Base-by-base conservation (phyloP, 1,284 basidiomycete species). In the Waitea zeae region DNA sequence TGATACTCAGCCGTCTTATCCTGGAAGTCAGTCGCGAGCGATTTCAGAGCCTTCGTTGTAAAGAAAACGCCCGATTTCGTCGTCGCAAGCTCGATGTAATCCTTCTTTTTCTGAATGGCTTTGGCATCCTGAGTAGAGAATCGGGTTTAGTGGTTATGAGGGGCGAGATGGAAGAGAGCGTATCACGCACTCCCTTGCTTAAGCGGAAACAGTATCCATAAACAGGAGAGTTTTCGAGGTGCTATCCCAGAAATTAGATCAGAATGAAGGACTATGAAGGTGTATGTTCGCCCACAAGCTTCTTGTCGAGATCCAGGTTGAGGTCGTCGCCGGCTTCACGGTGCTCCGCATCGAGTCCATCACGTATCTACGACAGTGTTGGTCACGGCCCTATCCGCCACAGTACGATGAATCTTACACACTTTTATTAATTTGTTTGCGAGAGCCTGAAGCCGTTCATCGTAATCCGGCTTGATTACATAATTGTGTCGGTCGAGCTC, bases 201-300 rank as follows among this genome's bases (percentile, higher is more conserved):
- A 98, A 57, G 15, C 95, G 64, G 57, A 98, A 84, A 47, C 86
- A 92, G 51, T 97, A 95, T 3, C 92, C 92, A 50, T 96, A 90
- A 3, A 75, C 70, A 38, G 71, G 68, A 40, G 83, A 87, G 48
- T 95, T 93, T 58, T 99, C 95, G 20, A 99, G 62, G 54, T 26
- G 22, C 22, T 26, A n/a, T 7, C 22, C 22, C 7, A 26, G 7
- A n/a, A 7, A n/a, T 26, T n/a, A 26, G 22, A 26, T n/a, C 7
- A 26, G 7, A 26, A 26, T 7, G 7, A n/a, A 26, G 22, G n/a
- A n/a, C n/a, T n/a, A 26, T 26, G 22, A 26, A 7, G 7, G 22
- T n/a, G 22, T 26, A n/a, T n/a, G 22, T 7, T 7, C 7, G 22
- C 22, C 7, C n/a, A 97, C 92, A 13, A 98, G 61, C 58, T 97